Percentiles rank a stretch among this genome's conserved stretches.
These are phyloP conservation scores for Jatropha podagrica DNA, from an alignment of 441 rosid species.

Conservation along the genomic window DNA sequence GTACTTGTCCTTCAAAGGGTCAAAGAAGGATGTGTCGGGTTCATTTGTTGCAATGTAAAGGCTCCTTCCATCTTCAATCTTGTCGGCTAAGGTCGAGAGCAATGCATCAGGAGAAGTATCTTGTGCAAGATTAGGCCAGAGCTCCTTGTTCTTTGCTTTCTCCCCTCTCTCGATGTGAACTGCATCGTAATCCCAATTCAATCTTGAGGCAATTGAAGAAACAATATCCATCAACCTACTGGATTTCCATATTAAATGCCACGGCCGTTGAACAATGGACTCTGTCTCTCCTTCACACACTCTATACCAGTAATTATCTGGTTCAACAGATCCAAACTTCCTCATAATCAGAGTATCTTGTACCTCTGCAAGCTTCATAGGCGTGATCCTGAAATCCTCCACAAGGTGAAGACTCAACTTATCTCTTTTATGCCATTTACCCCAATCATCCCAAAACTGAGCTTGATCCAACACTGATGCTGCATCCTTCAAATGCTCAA, in stretches of 20 bases:
- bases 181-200: conserved; percentile 93
- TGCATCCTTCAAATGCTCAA: conserved; percentile 84
- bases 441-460: conserved; percentile 90
- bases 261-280: conserved; percentile 70
- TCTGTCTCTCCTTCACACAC: conserved; percentile 96
- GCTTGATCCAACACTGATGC: conserved; percentile 83
- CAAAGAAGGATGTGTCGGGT: conserved; percentile 59
- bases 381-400: conserved; percentile 67
- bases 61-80: conserved; percentile 77
- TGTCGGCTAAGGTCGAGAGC: conserved; percentile 59
- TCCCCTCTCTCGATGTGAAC: conserved; percentile 84
- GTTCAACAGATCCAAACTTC: conserved; percentile 85
- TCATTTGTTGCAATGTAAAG: conserved; percentile 84
- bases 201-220: conserved; percentile 61
- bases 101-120: conserved; percentile 82
- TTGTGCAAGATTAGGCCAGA: conserved; percentile 78
- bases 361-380: conserved; percentile 67
- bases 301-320: conserved; percentile 94
- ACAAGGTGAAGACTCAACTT: conserved; percentile 56
- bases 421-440: conserved; percentile 64
- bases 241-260: conserved; percentile 91
- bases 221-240: conserved; percentile 89
- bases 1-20: conserved; percentile 79
- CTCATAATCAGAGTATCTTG: conserved; percentile 77
- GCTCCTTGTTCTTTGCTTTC: conserved; percentile 69